A percentile compares a stretch with the other conserved stretches of the same genome.
phyloP scores from a whole-genome alignment of 768 basidiomycete species.

The Leccinum truebloodii region DNA sequence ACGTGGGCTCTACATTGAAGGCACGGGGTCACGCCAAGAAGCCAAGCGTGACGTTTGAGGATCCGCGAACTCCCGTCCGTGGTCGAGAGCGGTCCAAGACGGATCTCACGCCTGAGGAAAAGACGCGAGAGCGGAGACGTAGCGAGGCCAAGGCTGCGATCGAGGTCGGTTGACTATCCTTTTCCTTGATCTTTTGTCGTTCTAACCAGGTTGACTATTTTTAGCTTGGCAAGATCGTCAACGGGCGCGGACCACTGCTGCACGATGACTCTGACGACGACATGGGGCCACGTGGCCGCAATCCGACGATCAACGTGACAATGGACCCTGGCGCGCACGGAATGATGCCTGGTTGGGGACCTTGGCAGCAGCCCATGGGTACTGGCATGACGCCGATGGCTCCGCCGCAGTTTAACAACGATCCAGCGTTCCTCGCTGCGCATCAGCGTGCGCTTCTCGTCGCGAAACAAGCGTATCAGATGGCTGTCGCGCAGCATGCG shows the following conservation, averaged over 20 bases:
- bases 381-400: constrained; percentile 36
- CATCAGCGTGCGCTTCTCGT: constrained; percentile 87
- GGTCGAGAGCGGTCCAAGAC: constrained; percentile 34
- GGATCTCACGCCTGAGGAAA: constrained; percentile 45
- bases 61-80: constrained; percentile 36
- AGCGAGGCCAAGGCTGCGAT: constrained; percentile 86
- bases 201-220: constrained; percentile 7
- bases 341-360: constrained; percentile 37
- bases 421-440: constrained; percentile 64
- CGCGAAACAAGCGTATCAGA: constrained; percentile 89
- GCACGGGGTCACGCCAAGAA: constrained; percentile 47
- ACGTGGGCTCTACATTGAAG: constrained; percentile 31
- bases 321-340: constrained; percentile 31
- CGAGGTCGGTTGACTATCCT: constrained; percentile 51
- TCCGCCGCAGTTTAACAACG: constrained; percentile 42
- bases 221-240: constrained; percentile 86
- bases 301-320: constrained; percentile 39
- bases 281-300: constrained; percentile 25
- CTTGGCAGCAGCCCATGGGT: constrained; percentile 32
- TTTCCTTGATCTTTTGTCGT: neutral
- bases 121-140: constrained; percentile 71
- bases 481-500: constrained; percentile 88
- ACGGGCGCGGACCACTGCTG: constrained; percentile 67
- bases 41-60: constrained; percentile 71
- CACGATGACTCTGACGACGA: constrained; percentile 50